Percentiles rank a stretch among this genome's conserved stretches.
phyloP scores from a whole-genome alignment of 2,329 filamentous ascomycete species.

The Alternaria triticina region DNA sequence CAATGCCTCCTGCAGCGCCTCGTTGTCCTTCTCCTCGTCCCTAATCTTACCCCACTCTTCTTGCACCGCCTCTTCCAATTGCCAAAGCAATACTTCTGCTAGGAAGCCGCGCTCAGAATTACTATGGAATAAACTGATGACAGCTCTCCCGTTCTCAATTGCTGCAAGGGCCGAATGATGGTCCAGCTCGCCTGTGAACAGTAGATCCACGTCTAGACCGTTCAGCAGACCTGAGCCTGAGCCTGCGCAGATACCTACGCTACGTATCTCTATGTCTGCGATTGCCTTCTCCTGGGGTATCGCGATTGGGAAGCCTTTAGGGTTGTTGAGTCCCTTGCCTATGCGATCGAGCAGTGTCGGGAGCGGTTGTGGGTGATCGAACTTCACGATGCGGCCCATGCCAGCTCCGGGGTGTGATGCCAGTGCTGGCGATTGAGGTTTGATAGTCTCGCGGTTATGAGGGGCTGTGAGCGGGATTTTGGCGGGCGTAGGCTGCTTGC shows the following conservation, averaged over 20 bases:
- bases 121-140: constrained; percentile 88
- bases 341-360: constrained; percentile 67
- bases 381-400: constrained; percentile 66
- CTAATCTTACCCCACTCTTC: constrained; percentile 61
- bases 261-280: constrained; percentile 64
- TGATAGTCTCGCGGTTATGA: constrained; percentile 62
- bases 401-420: constrained; percentile 59
- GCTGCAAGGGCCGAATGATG: constrained; percentile 91
- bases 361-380: constrained; percentile 60
- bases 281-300: constrained; percentile 65
- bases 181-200: constrained; percentile 91
- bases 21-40: constrained; percentile 49
- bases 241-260: constrained; percentile 87
- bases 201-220: constrained; percentile 72
- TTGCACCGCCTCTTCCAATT: constrained; percentile 66
- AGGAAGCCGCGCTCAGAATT: constrained; percentile 91
- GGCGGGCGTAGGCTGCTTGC: constrained; percentile 25
- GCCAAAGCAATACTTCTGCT: constrained; percentile 69
- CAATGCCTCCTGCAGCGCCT: constrained; percentile 56
- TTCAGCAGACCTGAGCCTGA: constrained; percentile 81
- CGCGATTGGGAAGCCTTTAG: constrained; percentile 69
- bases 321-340: constrained; percentile 67
- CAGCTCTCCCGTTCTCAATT: constrained; percentile 80
- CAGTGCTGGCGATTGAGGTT: constrained; percentile 52
- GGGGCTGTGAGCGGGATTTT: constrained; percentile 22